phyloP scores from a whole-genome alignment of 1,139 yeast genomes.

The Hyphopichia wangnamkhiaoensis region DNA sequence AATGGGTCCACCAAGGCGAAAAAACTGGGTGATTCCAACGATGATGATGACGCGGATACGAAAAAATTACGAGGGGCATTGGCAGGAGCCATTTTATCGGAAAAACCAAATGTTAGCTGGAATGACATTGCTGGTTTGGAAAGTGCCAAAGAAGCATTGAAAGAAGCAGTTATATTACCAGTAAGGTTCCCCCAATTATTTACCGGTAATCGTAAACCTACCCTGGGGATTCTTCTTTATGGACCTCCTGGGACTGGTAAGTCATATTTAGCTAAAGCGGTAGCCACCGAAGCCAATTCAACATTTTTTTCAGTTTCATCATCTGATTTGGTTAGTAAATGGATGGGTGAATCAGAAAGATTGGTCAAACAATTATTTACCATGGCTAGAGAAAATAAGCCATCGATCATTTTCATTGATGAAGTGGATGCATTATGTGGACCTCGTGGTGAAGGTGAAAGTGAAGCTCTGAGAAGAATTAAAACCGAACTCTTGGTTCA shows the following conservation, averaged over 20 bases:
- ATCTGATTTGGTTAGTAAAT: slow-evolving; percentile 90
- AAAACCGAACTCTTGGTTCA: slow-evolving; percentile 95
- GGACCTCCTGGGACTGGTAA: slow-evolving; percentile 99
- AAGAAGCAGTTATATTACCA: slow-evolving; percentile 96
- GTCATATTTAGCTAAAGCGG: slow-evolving; percentile 94
- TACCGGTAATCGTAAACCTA: slow-evolving; percentile 92
- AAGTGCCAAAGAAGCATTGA: slow-evolving; percentile 91
- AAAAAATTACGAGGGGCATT: slow-evolving; percentile 89
- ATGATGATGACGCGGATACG: slow-evolving; percentile 79
- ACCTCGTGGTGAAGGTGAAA: slow-evolving; percentile 97
- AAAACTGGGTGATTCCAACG: slow-evolving; percentile 49
- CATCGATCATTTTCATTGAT: slow-evolving; percentile 93
- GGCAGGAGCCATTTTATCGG: slow-evolving; percentile 88
- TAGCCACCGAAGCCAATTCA: slow-evolving; percentile 96
- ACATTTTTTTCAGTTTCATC: slow-evolving; percentile 95
- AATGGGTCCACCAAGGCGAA: slow-evolving; percentile 64
- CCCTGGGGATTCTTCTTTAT: slow-evolving; percentile 85
- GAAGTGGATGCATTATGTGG: slow-evolving; percentile 98
- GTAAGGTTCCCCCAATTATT: slow-evolving; percentile 93
- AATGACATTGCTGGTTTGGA: slow-evolving; percentile 96
- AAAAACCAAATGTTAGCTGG: slow-evolving; percentile 94
- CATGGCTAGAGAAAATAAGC: slow-evolving; percentile 95
- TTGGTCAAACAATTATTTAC: slow-evolving; percentile 90
- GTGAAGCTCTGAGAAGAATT: slow-evolving; percentile 94
- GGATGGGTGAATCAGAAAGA: slow-evolving; percentile 99